Conservation (phyloP, 2,329 filamentous ascomycete species). For the Sclerotinia minor region DNA sequence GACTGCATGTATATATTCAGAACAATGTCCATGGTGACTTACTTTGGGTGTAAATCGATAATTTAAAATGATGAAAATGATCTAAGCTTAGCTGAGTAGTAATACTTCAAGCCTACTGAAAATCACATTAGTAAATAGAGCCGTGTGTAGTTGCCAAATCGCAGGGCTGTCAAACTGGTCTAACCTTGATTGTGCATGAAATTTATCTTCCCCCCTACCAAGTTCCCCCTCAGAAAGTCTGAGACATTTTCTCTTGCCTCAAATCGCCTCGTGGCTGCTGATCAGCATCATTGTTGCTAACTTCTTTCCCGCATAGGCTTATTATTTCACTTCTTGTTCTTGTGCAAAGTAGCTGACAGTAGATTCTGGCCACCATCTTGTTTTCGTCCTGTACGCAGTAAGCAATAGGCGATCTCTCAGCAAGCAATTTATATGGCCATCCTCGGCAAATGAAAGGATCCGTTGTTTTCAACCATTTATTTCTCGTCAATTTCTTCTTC, state of each 20-base stretch:
- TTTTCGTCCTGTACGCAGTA: not conserved
- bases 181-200: not conserved
- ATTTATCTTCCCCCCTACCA: too few species aligned
- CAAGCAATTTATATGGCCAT: not conserved
- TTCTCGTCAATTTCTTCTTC: not conserved
- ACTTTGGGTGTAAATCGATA: not conserved
- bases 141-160: not conserved
- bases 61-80: not conserved
- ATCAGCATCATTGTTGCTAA: not conserved
- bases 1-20: slow-evolving; percentile 12
- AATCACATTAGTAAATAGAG: not conserved
- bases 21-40: not conserved
- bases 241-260: slow-evolving; percentile 16
- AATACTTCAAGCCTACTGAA: not conserved
- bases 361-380: not conserved
- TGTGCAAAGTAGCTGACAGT: not conserved
- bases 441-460: not conserved
- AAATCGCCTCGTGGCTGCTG: slow-evolving; percentile 16
- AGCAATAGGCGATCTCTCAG: not conserved
- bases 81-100: not conserved
- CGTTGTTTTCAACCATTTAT: not conserved
- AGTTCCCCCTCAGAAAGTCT: not conserved
- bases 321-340: not conserved
- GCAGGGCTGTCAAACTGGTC: slow-evolving; percentile 5
- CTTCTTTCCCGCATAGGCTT: not conserved